Evolutionary conservation across 331 rosid species (phyloP), one percentile per base, ranked within the genome.

Genomic region (Acacia pycnantha): DNA sequence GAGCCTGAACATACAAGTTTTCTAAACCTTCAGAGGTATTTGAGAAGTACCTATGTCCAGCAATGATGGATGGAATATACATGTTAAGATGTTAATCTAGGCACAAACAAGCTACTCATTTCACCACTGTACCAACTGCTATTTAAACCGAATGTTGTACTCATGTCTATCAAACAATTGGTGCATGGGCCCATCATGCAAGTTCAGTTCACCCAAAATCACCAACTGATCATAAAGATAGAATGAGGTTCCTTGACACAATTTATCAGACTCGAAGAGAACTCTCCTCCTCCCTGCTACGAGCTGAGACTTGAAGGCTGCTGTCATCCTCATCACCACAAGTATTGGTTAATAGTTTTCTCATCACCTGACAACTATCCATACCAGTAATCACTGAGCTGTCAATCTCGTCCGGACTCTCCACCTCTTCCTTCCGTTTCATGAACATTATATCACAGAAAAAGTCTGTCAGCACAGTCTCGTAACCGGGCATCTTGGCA

Each of bases 401-500:
- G 29, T 62, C 74, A 5, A 59, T 35, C 41, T 22, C 79, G 16
- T 41, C 68, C 33, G 1, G 67, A 50, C 15, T 67, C 54, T 1
- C 40, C 11, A 27, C 58, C 61, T 15, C 79, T 66, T 70, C 85
- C 31, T 73, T 64, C 47, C 79, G 87, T 56, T 74, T 87, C 86
- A 77, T 83, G 66, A 18, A 61, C 90, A 88, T 80, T 22, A 89
- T 74, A 31, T 93, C 98, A 33, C 90, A 88, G 87, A 95, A 91
- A 88, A 95, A 95, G 59, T 95, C 88, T 0, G 98, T 93, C 88
- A 95, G 77, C 50, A 92, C 84, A 24, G 79, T 84, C 88, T 95
- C 98, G 27, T 95, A 95, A 6, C 93, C 91, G 2, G 98, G 98
- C 98, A 95, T 92, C 87, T 95, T 95, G 21, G 98, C 98, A 69